Conservation (phyloP, 768 basidiomycete genomes). For the Cyathus striatus region DNA sequence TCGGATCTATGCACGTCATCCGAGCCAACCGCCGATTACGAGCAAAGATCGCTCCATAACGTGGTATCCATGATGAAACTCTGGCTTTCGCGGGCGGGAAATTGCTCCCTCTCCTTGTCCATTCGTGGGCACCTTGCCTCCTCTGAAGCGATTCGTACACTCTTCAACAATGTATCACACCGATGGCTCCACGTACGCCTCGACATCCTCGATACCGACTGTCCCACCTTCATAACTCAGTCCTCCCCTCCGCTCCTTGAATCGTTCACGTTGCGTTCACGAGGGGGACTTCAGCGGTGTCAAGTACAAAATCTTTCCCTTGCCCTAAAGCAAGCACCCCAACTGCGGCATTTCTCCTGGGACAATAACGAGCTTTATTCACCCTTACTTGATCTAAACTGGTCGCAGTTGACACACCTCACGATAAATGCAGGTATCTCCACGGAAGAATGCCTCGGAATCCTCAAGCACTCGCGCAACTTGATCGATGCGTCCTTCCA, state of each 20-base stretch:
- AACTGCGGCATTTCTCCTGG: conserved; percentile 12
- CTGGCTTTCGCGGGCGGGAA: conserved; percentile 14
- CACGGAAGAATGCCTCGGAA: conserved; percentile 9
- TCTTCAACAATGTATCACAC: conserved; percentile 1
- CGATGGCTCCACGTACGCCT: conserved; percentile 12
- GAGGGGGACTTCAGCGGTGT: conserved; percentile 4
- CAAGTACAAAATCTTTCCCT: conserved; percentile 7
- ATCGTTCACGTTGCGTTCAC: conserved; percentile 10
- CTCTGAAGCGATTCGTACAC: background rate
- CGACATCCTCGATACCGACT: conserved; percentile 4
- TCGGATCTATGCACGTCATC: background rate
- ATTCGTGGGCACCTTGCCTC: conserved; percentile 6
- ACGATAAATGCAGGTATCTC: conserved; percentile 8
- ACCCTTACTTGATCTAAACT: conserved; percentile 3
- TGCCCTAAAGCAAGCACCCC: conserved; percentile 6
- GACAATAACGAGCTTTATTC: conserved; percentile 3
- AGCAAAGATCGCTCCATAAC: background rate
- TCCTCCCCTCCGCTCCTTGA: conserved; percentile 7
- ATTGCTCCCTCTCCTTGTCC: conserved; percentile 12
- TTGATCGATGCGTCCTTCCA: conserved; percentile 9
- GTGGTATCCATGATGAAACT: conserved; percentile 5
- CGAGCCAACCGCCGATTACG: background rate
- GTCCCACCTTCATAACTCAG: conserved; percentile 1
- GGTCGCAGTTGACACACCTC: conserved; percentile 10
- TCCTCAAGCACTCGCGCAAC: conserved; percentile 7